phyloP scores from a whole-genome alignment of 2,329 filamentous ascomycete genomes.

The Ambrosiella cleistominuta region DNA sequence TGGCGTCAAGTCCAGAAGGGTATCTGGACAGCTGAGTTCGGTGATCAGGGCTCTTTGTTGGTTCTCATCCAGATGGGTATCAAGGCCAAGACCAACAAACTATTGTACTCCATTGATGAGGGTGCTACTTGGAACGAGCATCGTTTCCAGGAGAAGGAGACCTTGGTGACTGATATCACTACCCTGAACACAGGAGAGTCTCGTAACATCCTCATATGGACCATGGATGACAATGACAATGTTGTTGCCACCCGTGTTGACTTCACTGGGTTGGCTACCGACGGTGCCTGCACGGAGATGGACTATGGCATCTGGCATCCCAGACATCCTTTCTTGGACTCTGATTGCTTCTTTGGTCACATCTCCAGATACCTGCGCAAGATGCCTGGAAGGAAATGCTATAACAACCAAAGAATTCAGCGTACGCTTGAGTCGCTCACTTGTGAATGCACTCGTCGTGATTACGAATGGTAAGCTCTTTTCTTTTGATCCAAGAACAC shows the following conservation, averaged over 20 bases:
- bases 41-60: slow-evolving; percentile 84
- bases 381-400: slow-evolving; percentile 61
- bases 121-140: slow-evolving; percentile 64
- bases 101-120: slow-evolving; percentile 67
- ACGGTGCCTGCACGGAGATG: slow-evolving; percentile 49
- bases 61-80: slow-evolving; percentile 60
- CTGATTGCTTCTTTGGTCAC: slow-evolving; percentile 86
- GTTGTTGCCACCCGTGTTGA: slow-evolving; percentile 70
- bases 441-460: slow-evolving; percentile 66
- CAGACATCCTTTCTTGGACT: slow-evolving; percentile 57
- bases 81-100: slow-evolving; percentile 49
- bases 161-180: slow-evolving; percentile 63
- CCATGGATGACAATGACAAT: slow-evolving; percentile 35
- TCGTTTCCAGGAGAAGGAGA: slow-evolving; percentile 52
- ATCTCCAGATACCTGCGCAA: slow-evolving; percentile 81
- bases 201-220: slow-evolving; percentile 85
- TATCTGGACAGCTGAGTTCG: slow-evolving; percentile 81
- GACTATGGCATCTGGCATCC: slow-evolving; percentile 75
- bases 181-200: slow-evolving; percentile 80
- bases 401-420: slow-evolving; percentile 56
- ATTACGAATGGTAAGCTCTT: slow-evolving; percentile 71
- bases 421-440: slow-evolving; percentile 57
- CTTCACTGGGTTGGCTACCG: slow-evolving; percentile 63
- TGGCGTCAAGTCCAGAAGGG: slow-evolving; percentile 82
- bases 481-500: slow-evolving; percentile 11